A percentile compares a stretch with the other conserved stretches of the same genome.
phyloP scores from a whole-genome alignment of 129 eudicot genomes.

The Flaveria brownii region DNA sequence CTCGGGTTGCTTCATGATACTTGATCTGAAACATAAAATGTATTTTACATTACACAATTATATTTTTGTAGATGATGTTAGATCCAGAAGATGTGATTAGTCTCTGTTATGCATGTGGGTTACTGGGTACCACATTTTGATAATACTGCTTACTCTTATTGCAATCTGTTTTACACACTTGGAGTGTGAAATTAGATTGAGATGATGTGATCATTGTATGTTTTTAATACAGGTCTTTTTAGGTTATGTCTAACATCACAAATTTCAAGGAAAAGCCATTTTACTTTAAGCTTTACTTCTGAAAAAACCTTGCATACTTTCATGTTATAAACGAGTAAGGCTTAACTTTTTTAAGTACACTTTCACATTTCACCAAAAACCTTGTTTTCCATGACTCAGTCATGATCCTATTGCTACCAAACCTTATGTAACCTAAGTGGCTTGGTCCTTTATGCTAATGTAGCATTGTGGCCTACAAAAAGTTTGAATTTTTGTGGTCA shows the following conservation, averaged over 20 bases:
- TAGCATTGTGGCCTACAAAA: no score
- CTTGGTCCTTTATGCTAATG: no score
- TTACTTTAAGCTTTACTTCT: no score
- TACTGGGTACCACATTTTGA: background rate
- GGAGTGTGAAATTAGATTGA: background rate
- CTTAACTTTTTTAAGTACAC: background rate
- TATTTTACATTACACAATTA: background rate
- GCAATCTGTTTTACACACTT: background rate
- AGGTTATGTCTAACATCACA: no score
- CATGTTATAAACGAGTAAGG: no score
- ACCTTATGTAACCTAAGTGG: no score
- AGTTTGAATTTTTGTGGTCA: no score
- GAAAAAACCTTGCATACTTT: no score
- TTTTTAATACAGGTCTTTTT: background rate
- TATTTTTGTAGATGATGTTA: constrained; percentile 2
- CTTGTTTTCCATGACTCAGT: no score
- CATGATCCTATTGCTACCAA: no score
- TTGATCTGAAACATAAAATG: background rate
- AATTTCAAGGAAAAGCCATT: no score
- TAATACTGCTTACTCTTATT: background rate
- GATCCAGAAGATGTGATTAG: constrained; percentile 4
- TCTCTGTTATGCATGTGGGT: background rate
- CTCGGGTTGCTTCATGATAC: background rate
- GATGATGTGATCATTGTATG: background rate
- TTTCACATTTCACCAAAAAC: no score